A percentile compares a stretch with the other conserved stretches of the same genome.
phyloP scores from a whole-genome alignment of 306 rosid species.

The Sechiopsis laciniata region DNA sequence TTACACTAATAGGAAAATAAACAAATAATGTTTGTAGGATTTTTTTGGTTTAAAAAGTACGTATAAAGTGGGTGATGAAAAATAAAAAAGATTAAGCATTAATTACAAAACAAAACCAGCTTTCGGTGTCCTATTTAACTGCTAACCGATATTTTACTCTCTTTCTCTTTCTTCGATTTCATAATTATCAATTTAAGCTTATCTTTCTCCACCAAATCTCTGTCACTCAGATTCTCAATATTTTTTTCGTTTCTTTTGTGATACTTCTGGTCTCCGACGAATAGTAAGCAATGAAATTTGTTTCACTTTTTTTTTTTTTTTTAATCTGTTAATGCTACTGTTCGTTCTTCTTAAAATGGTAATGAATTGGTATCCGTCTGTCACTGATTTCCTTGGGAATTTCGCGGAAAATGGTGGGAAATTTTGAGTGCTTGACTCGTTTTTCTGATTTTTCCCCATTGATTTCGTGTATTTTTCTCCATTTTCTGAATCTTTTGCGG shows the following conservation, averaged over 20 bases:
- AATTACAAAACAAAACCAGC: neutral
- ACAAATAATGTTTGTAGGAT: no score
- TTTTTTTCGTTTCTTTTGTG: neutral
- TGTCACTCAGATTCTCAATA: neutral
- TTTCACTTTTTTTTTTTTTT: neutral
- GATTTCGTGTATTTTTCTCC: neutral
- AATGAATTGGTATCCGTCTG: neutral
- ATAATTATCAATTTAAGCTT: neutral
- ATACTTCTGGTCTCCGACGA: neutral
- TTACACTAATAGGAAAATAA: no score
- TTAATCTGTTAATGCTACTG: neutral
- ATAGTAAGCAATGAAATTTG: neutral
- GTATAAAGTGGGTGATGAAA: no score
- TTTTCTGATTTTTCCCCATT: neutral
- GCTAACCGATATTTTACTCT: neutral
- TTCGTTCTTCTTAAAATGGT: no score
- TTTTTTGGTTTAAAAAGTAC: no score
- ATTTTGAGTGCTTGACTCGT: neutral
- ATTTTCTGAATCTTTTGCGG: neutral
- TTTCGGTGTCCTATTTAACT: constrained; percentile 5
- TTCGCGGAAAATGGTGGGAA: neutral
- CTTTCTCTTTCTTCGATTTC: neutral
- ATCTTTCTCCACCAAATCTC: constrained; percentile 19
- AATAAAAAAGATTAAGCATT: neutral
- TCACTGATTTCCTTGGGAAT: neutral